These are phyloP conservation scores for Exophiala oligosperma DNA, from an alignment of 2,329 filamentous ascomycete genomes.

Conservation along the genomic window DNA sequence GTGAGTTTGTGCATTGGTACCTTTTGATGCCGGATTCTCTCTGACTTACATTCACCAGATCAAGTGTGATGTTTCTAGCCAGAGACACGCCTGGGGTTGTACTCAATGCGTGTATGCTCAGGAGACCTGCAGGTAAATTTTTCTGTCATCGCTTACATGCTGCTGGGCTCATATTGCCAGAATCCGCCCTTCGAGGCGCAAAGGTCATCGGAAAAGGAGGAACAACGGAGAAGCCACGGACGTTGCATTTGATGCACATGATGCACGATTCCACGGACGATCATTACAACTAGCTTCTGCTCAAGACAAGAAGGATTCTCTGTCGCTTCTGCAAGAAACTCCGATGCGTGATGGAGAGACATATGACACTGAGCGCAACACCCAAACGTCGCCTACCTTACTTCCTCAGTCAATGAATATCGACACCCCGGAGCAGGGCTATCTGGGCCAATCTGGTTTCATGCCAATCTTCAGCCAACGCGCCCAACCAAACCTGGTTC, in stretches of 20 bases:
- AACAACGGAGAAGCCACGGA: not conserved
- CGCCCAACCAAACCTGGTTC: not conserved
- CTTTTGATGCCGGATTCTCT: not conserved
- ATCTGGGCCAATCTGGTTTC: slow-evolving; percentile 9
- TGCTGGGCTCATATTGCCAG: not conserved
- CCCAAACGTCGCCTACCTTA: not conserved
- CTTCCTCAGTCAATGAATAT: slow-evolving; percentile 1
- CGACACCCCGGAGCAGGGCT: slow-evolving; percentile 8
- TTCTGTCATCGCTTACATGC: not conserved
- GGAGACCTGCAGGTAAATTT: not conserved
- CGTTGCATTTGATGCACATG: not conserved
- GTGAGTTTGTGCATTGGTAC: not conserved
- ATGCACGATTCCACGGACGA: not conserved
- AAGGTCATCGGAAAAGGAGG: not conserved
- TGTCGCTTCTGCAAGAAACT: not conserved
- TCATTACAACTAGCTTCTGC: not conserved
- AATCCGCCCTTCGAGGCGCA: not conserved
- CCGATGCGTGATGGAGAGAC: not conserved
- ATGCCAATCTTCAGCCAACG: slow-evolving; percentile 12
- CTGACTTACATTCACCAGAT: not conserved
- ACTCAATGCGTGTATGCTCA: not conserved
- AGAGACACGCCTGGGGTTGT: not conserved
- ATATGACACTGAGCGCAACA: not conserved
- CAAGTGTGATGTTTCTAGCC: not conserved
- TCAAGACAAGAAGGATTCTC: not conserved